Conservation (phyloP, 2,329 filamentous ascomycete species). For the Neodidymelliopsis sp. region DNA sequence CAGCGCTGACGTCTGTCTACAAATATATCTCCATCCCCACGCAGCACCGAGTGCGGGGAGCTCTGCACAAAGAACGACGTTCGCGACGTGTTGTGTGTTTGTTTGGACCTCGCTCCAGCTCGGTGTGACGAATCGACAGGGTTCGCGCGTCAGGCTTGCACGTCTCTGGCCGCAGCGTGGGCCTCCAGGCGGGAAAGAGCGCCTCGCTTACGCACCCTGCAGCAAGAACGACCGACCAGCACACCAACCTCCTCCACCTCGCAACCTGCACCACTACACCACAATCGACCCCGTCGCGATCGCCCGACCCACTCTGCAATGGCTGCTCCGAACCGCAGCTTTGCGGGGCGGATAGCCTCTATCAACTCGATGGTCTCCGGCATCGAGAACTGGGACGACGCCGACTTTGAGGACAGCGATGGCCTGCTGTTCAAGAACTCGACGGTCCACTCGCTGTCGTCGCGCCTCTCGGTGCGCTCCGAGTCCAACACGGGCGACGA, state of each 20-base stretch:
- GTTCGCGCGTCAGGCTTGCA: constrained; percentile 11
- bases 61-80: constrained; percentile 7
- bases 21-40: too few species aligned
- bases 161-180: constrained; percentile 12
- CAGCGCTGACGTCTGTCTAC: constrained; percentile 10
- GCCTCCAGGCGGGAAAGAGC: constrained; percentile 10
- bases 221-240: constrained; percentile 22
- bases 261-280: constrained; percentile 19
- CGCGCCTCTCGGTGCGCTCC: constrained; percentile 82
- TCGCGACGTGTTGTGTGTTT: constrained; percentile 11
- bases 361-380: constrained; percentile 63
- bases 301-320: constrained; percentile 35
- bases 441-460: constrained; percentile 77
- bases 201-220: constrained; percentile 21
- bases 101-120: constrained; percentile 9
- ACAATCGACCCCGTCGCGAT: constrained; percentile 22
- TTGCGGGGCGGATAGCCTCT: constrained; percentile 49
- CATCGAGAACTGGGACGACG: constrained; percentile 72
- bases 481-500: constrained; percentile 80
- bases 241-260: constrained; percentile 23
- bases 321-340: constrained; percentile 46
- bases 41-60: constrained; percentile 8
- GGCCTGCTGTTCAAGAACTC: constrained; percentile 78
- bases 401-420: constrained; percentile 54
- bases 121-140: constrained; percentile 14